Evolutionary conservation across 345 rosid species (phyloP).

Genomic region (Trapa incisa): DNA sequence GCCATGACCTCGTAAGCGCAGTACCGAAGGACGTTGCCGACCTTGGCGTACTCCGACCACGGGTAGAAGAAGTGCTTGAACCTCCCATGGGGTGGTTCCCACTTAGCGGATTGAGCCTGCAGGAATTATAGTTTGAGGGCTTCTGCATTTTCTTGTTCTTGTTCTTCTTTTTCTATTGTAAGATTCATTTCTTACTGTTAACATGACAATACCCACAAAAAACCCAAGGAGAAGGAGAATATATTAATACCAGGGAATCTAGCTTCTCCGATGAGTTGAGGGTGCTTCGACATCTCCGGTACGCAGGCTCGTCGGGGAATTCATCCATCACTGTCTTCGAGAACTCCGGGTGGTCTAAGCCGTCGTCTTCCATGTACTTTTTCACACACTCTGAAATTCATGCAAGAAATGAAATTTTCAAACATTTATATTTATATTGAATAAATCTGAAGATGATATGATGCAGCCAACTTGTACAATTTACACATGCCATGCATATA

Average conservation of each 20-base stretch:
- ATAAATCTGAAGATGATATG: too few species aligned
- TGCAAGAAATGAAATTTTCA: background rate
- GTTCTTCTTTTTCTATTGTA: too few species aligned
- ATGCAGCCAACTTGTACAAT: background rate
- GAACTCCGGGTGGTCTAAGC: conserved; percentile 38
- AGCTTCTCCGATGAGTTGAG: conserved; percentile 42
- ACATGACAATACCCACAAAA: too few species aligned
- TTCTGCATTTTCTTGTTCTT: too few species aligned
- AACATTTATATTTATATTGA: background rate
- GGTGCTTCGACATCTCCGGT: conserved; percentile 29
- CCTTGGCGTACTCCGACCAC: conserved; percentile 62
- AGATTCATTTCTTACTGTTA: too few species aligned
- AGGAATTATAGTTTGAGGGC: too few species aligned
- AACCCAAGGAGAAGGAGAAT: background rate
- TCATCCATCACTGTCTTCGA: conserved; percentile 44
- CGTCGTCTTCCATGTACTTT: conserved; percentile 45
- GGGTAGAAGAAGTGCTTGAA: conserved; percentile 49
- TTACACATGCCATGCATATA: too few species aligned
- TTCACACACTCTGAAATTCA: conserved; percentile 43
- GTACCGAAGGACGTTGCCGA: conserved; percentile 42
- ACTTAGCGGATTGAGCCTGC: conserved; percentile 48
- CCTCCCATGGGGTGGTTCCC: conserved; percentile 73
- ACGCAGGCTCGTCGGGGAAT: conserved; percentile 56
- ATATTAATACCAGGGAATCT: conserved; percentile 31
- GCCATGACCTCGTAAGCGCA: conserved; percentile 71